Evolutionary conservation across 257 asterid genomes (phyloP), one percentile per base, ranked within the genome.

Genomic region (Solanum lignicaule): DNA sequence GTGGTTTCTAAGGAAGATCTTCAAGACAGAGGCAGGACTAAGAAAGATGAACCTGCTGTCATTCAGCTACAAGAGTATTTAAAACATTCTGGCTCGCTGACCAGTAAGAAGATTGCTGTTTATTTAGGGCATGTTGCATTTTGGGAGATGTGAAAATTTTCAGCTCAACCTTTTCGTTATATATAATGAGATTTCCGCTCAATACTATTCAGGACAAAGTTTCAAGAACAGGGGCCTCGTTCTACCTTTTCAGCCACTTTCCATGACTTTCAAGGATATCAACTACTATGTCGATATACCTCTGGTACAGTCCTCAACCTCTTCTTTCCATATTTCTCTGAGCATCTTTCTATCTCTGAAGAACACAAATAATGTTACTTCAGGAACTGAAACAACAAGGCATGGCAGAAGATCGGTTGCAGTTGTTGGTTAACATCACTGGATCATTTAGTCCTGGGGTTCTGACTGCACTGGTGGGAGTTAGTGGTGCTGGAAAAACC

Each of bases 301-400:
- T 55, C 87, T 91, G 93, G 99, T 96, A 90, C 73, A 98, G 87
- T 85, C 31, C 82, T 85, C 85, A 83, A 82, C 87, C 87, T 83
- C 69, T 52, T 43, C 73, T 82, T 29, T 85, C 89, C 83, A 84
- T 81, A 85, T 18, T 46, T 29, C 29, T 87, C 76, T 43, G 86
- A 85, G 87, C 71, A 48, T 35, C 79, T 33, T 86, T 31, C 23
- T 79, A 62, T 74, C 39, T 48, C 86, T 89, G 88, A 86, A 74
- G 58, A 86, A 84, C 87, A 36, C 87, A 71, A 66, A 74, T 46
- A 41, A 60, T 14, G 72, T 71, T 69, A 43, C 88, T 90, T 91
- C 94, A 96, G 99, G 98, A 96, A 88, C 92, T 96, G 91, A 94
- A 94, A 93, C 98, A 96, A 91, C 95, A 95, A 93, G 98, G 99